Conservation (phyloP, 768 basidiomycete species). For the Sarcodon aspratus region DNA sequence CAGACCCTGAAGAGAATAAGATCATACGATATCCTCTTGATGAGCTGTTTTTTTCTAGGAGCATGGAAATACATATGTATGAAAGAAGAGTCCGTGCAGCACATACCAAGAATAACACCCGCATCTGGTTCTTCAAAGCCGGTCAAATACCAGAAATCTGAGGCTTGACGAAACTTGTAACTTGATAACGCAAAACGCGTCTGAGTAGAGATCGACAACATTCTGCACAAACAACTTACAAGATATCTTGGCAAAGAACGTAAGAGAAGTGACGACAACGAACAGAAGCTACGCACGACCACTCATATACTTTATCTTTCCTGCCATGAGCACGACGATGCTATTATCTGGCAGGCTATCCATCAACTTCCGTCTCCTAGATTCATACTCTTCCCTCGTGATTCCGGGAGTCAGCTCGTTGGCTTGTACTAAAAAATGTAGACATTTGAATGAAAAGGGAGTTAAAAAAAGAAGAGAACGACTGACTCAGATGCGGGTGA, state of each 20-base stretch:
- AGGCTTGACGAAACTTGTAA: slow-evolving; percentile 90
- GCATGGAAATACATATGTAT: slow-evolving; percentile 2
- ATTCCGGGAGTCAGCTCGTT: slow-evolving; percentile 82
- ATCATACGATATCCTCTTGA: slow-evolving; percentile 78
- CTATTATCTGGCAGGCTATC: slow-evolving; percentile 59
- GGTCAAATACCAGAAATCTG: slow-evolving; percentile 92
- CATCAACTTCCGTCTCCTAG: slow-evolving; percentile 59
- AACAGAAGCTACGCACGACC: slow-evolving; percentile 43
- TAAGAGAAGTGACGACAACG: background rate
- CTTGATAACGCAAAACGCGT: slow-evolving; percentile 26
- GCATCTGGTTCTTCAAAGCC: slow-evolving; percentile 93
- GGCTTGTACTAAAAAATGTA: slow-evolving; percentile 29
- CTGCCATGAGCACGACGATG: slow-evolving; percentile 67
- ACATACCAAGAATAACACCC: slow-evolving; percentile 70
- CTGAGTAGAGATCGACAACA: slow-evolving; percentile 1
- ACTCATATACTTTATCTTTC: slow-evolving; percentile 79
- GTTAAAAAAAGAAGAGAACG: background rate
- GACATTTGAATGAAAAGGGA: background rate
- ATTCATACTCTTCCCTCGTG: slow-evolving; percentile 64
- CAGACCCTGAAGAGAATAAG: slow-evolving; percentile 69
- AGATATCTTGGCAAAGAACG: background rate
- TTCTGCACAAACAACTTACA: background rate
- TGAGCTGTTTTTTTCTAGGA: slow-evolving; percentile 53
- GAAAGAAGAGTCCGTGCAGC: background rate
- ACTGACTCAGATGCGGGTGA: slow-evolving; percentile 72